Percentiles rank a stretch among this genome's conserved stretches.
Evolutionary conservation across 2,329 filamentous ascomycete genomes (phyloP).

Genomic region (Dendrostoma leiphaemia): DNA sequence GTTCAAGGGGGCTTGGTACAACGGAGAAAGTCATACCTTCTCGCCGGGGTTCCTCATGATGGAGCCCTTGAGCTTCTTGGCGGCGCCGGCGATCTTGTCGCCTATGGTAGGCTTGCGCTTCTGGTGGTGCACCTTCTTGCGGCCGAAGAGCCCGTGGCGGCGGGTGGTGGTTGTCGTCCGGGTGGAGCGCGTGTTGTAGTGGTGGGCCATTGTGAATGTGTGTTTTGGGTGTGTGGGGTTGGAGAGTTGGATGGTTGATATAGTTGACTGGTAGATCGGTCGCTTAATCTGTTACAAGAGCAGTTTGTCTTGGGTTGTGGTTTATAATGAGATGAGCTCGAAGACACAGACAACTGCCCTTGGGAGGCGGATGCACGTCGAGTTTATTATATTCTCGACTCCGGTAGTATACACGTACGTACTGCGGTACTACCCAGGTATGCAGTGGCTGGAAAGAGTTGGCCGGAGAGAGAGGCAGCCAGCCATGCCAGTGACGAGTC

Average conservation of each 20-base stretch:
- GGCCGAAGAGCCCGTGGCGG: conserved; percentile 23
- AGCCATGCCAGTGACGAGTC: no score
- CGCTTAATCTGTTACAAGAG: not conserved
- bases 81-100: conserved; percentile 75
- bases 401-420: no score
- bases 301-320: not conserved
- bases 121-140: conserved; percentile 51
- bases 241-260: no score
- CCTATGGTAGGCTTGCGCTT: conserved; percentile 66
- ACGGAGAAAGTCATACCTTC: conserved; percentile 51
- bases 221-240: not conserved
- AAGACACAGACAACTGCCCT: no score
- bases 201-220: conserved; percentile 16
- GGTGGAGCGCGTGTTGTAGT: conserved; percentile 20
- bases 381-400: no score
- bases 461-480: no score
- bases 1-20: conserved; percentile 14
- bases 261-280: not conserved
- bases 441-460: no score
- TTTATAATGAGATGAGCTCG: no score
- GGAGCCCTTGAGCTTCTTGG: conserved; percentile 70
- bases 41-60: conserved; percentile 67
- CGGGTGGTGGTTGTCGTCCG: conserved; percentile 26
- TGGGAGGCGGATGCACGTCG: no score
- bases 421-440: no score